Base-by-base conservation (phyloP, 345 rosid genomes). In the Dimocarpus longan region DNA sequence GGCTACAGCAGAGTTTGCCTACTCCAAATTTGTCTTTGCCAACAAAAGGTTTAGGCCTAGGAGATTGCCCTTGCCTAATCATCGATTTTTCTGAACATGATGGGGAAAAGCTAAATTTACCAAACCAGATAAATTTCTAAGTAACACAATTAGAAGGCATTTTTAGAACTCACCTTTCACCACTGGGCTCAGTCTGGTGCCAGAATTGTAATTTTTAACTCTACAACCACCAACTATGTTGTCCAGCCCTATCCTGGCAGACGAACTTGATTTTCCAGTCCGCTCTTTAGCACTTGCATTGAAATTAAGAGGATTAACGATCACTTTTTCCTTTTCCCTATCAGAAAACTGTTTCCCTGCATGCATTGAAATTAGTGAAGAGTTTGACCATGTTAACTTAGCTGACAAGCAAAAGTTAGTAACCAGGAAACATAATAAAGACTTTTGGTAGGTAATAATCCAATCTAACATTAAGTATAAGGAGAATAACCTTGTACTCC, bases 301-400 rank as follows among this genome's bases (percentile, higher is more conserved):
- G 68, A 78, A 60, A 77, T 70, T 59, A 72, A 39, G 68, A 73
- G 56, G 73, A 68, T 19, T 39, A 39, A 50, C 22, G n/a, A 65
- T 80, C 52, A 66, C 77, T 48, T 82, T 67, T 64, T 40, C 81
- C 59, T 63, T 86, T 74, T 40, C 65, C 84, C 44, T 80, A 68
- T 86, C 87, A 81, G 87, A 87, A 78, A 87, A 83, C 32, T 26
- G 70, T 63, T 85, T 86, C 81, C 84, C 95, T 87, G 81, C 80
- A 80, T 50, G 63, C 79, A 81, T 64, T 68, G 48, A 66, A 19
- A 82, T 42, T 57, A 11, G 28, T 12, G 67, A 80, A 68, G 22
- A 67, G 76, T 43, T 54, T 37, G 22, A 8, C 39, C 56, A 65
- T 39, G 48, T 68, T 21, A 24, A 32, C 9, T 63, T 7, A 69